Evolutionary conservation across 306 rosid genomes (phyloP), one percentile per base, ranked within the genome.

Genomic region (Dalbergia cultrata): DNA sequence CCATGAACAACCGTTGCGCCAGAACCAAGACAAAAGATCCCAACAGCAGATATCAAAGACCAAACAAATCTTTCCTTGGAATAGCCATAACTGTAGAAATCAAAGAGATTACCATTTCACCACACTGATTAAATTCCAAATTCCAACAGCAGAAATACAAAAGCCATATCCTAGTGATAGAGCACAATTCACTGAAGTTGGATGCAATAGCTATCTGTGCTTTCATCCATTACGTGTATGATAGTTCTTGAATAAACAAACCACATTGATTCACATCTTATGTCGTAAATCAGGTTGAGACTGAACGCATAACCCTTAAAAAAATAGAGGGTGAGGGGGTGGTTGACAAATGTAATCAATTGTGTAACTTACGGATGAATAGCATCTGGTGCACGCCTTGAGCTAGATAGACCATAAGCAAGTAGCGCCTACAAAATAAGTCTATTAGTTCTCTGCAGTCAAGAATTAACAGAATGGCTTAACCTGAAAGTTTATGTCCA

Each of bases 61-160:
- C 99, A 96, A 70, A 96, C 98, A 87, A 96, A 96, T 87, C 99
- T 92, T 87, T 96, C 99, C 89, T 93, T 96, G 74, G 99, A 96
- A 76, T 96, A 96, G 71, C 99, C 99, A 80, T 96, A 96, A 74
- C 99, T 96, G 91, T 47, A 78, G 54, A 74, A 80, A 82, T 64
- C 50, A 77, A 83, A 79, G 50, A 80, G 10, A 69, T 13, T 57
- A 58, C 35, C 65, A 74, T 78, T 80, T 73, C 31, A 83, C 65
- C 39, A 65, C 41, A 45, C 57, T 14, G 9, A 31, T 62, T 18
- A 76, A 73, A 49, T 77, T 59, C 61, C 58, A 83, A 80, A 72
- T 19, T 17, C 37, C n/a, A n/a, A n/a, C n/a, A n/a, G 17, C 8
- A 69, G 75, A 82, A 41, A 66, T 16, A 47, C n/a, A 60, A 43